A percentile compares a stretch with the other conserved stretches of the same genome.
These are phyloP conservation scores for Fibroporia radiculosa DNA, from an alignment of 768 basidiomycete species.

Conservation along the genomic window DNA sequence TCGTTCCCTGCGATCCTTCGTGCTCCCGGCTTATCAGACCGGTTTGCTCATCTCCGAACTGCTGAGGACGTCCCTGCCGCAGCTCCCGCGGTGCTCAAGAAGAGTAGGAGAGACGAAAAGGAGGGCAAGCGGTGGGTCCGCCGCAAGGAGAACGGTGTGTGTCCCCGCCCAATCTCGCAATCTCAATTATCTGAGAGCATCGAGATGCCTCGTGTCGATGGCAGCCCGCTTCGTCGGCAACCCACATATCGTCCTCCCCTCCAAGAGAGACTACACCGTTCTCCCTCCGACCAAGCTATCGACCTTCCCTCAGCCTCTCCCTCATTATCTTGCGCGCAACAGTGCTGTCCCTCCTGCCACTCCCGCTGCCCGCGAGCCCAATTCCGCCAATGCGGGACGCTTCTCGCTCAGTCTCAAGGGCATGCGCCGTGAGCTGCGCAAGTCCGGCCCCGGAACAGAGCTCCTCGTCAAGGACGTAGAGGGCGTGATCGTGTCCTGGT, in stretches of 20 bases:
- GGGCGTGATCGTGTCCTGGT: constrained; percentile 53
- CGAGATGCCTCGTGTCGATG: constrained; percentile 4
- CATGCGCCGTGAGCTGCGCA: constrained; percentile 59
- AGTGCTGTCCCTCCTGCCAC: constrained; percentile 39
- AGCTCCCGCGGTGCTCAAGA: constrained; percentile 24
- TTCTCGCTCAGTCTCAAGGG: constrained; percentile 75
- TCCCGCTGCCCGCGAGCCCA: constrained; percentile 35
- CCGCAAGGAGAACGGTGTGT: constrained; percentile 70
- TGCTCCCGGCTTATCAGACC: constrained; percentile 43
- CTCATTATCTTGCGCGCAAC: constrained; percentile 59
- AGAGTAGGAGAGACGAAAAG: constrained; percentile 45
- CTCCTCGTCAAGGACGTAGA: constrained; percentile 65
- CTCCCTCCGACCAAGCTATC: constrained; percentile 34
- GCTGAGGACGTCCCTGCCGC: constrained; percentile 1
- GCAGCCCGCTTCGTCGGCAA: constrained; percentile 68
- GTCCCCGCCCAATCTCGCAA: not conserved
- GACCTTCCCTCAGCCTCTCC: constrained; percentile 75
- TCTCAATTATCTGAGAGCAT: not conserved
- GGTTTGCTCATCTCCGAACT: constrained; percentile 49
- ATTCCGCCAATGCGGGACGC: constrained; percentile 60
- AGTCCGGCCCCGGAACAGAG: constrained; percentile 51
- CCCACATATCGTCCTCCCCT: constrained; percentile 61
- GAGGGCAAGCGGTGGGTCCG: constrained; percentile 75
- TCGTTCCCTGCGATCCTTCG: constrained; percentile 70
- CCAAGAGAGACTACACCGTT: constrained; percentile 44